Conservation (phyloP, 495 filamentous ascomycete genomes). For the Aspergillus bridgeri region DNA sequence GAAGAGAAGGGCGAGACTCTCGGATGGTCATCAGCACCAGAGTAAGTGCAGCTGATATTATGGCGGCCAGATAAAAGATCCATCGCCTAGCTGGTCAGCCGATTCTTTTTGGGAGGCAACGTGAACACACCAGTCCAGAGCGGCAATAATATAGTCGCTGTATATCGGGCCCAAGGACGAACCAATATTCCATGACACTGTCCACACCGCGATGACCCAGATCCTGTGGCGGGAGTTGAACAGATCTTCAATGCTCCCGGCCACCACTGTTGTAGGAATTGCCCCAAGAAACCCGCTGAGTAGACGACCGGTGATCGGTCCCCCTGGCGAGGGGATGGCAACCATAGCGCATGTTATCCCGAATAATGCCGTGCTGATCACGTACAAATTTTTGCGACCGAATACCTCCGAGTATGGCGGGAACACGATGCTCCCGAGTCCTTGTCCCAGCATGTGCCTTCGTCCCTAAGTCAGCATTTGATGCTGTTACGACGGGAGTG, state of each 20-base stretch:
- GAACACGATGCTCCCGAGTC: slow-evolving; percentile 43
- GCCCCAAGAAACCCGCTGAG: slow-evolving; percentile 43
- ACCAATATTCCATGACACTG: slow-evolving; percentile 34
- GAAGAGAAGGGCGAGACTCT: slow-evolving; percentile 38
- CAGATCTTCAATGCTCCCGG: slow-evolving; percentile 50
- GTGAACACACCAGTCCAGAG: slow-evolving; percentile 26
- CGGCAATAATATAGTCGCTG: slow-evolving; percentile 32
- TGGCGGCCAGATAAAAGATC: slow-evolving; percentile 39
- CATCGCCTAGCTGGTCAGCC: slow-evolving; percentile 31
- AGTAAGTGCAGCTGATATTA: slow-evolving; percentile 25
- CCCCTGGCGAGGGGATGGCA: slow-evolving; percentile 25
- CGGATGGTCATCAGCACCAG: slow-evolving; percentile 28
- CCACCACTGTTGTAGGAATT: slow-evolving; percentile 43
- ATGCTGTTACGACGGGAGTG: not conserved
- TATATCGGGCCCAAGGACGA: slow-evolving; percentile 40
- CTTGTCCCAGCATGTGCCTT: slow-evolving; percentile 47
- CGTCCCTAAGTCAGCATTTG: not conserved
- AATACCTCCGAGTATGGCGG: slow-evolving; percentile 50
- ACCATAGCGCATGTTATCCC: slow-evolving; percentile 40
- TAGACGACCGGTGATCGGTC: slow-evolving; percentile 37
- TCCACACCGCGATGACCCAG: slow-evolving; percentile 45
- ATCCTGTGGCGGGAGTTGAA: slow-evolving; percentile 38
- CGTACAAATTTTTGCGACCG: slow-evolving; percentile 45
- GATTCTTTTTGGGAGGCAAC: not conserved
- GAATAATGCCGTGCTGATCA: slow-evolving; percentile 36